Percentiles rank a stretch among this genome's conserved stretches.
Conservation (phyloP, 257 asterid species). For the Petunia axillaris region DNA sequence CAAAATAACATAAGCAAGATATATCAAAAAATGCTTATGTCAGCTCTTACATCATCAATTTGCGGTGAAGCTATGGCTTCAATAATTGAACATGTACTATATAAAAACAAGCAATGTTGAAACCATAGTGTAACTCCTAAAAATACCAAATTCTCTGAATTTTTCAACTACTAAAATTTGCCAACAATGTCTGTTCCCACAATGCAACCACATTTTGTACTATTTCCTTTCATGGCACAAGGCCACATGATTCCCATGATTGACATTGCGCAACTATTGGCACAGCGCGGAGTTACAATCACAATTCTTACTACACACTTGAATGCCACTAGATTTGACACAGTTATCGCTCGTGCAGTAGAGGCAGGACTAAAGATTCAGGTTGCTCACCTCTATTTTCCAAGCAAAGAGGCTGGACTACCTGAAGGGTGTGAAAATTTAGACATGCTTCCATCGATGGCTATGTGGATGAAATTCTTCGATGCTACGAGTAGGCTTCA, state of each 20-base stretch:
- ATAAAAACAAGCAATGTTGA: neutral
- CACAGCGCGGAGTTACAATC: conserved; percentile 10
- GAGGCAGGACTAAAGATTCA: no score
- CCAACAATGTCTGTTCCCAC: neutral
- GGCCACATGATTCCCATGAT: no score
- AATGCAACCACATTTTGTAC: conserved; percentile 26
- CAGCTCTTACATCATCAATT: neutral
- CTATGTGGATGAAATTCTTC: conserved; percentile 22
- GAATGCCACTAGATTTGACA: no score
- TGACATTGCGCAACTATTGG: neutral
- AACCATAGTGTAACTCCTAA: neutral
- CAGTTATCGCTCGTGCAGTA: no score
- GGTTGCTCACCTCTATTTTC: conserved; percentile 17
- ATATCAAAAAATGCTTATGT: neutral
- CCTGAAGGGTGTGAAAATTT: conserved; percentile 33
- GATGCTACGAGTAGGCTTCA: neutral
- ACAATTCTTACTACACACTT: conserved; percentile 28
- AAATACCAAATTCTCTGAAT: neutral
- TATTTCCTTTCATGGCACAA: neutral
- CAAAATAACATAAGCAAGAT: no score
- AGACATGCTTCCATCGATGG: conserved; percentile 30
- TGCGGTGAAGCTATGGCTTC: neutral
- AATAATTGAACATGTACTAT: neutral
- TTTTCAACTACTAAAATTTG: neutral
- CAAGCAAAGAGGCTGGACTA: conserved; percentile 3